A percentile compares a stretch with the other conserved stretches of the same genome.
Evolutionary conservation across 1,139 yeast genomes (phyloP).

Genomic region (Blastobotrys elegans): DNA sequence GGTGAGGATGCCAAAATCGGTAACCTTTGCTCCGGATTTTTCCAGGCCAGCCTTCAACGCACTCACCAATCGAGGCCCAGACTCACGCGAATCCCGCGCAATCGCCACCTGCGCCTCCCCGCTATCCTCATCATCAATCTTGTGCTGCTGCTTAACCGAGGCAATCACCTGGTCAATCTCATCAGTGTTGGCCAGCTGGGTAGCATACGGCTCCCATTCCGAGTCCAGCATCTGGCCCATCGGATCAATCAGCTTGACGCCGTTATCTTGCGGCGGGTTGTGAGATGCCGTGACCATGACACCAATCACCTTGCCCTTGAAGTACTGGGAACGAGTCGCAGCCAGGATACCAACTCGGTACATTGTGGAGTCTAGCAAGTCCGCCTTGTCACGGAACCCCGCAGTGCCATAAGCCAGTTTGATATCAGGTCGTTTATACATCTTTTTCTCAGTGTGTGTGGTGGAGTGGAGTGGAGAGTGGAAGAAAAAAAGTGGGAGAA

Average conservation of each 20-base stretch:
- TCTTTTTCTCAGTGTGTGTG: conserved; percentile 1
- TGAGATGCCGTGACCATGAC: conserved; percentile 98
- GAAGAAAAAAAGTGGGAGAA: background rate
- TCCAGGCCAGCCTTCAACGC: conserved; percentile 67
- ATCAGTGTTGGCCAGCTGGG: conserved; percentile 63
- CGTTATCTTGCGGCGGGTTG: conserved; percentile 92
- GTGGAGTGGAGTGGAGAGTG: background rate
- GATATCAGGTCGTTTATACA: conserved; percentile 29
- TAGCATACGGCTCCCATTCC: conserved; percentile 81
- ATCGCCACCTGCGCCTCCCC: conserved; percentile 43
- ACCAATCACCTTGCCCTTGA: conserved; percentile 60
- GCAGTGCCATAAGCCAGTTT: conserved; percentile 80
- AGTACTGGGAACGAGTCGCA: conserved; percentile 65
- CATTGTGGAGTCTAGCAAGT: conserved; percentile 71
- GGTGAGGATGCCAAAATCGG: conserved; percentile 68
- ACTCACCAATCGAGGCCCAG: conserved; percentile 62
- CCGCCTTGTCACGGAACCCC: conserved; percentile 82
- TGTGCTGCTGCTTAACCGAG: conserved; percentile 34
- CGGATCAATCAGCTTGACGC: conserved; percentile 95
- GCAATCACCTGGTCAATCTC: conserved; percentile 35
- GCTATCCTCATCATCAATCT: conserved; percentile 38
- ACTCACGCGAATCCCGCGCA: conserved; percentile 55
- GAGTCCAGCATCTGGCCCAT: conserved; percentile 83
- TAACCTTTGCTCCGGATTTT: conserved; percentile 42
- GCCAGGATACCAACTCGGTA: conserved; percentile 84